Evolutionary conservation across 2,329 filamentous ascomycete species (phyloP), one percentile per base, ranked within the genome.

Genomic region (Colletotrichum eleusines): DNA sequence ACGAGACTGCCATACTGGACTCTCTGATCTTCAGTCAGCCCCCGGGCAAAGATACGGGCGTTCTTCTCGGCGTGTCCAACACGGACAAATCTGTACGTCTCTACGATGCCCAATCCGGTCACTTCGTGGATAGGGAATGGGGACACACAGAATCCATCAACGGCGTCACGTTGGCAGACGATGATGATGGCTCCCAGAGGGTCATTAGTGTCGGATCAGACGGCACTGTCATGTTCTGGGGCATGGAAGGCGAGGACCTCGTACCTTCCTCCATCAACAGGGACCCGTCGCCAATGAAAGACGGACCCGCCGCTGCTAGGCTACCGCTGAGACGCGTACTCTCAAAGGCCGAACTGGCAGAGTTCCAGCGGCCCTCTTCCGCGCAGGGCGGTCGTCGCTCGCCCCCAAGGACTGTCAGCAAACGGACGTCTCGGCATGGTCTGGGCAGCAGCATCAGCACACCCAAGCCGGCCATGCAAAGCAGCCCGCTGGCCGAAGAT

Each of bases 121-220:
- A 84, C 1, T 91, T 99, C 68, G 82, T 98, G 35, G 92, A 94
- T 61, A 90, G 94, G 50, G 96, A 98, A 81, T 98, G 94, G 89
- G 96, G 96, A 1, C 96, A 99, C 75, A 97, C 95, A 0, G 95
- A 98, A 78, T 92, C 95, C 11, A 94, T 99, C 73, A 97, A 93
- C 62, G 95, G 95, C 71, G 90, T 97, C 23, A 88, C 92, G 5
- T 82, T 98, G 23, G 79, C 95, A 14, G 88, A 92, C 65, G 85
- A 85, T 9, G 84, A 86, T 0, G 87, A 88, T 20, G 83, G 85
- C 20, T 81, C 83, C 33, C 87, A 87, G 63, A 87, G 86, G 71
- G 82, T 94, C 51, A 88, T 95, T 63, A 95, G 91, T 74, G 92
- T 92, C 40, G 93, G 92, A 1, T 89, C 92, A 6, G 93, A 96